Evolutionary conservation across 2,329 filamentous ascomycete species (phyloP).

Genomic region (Corinectria fuckeliana): DNA sequence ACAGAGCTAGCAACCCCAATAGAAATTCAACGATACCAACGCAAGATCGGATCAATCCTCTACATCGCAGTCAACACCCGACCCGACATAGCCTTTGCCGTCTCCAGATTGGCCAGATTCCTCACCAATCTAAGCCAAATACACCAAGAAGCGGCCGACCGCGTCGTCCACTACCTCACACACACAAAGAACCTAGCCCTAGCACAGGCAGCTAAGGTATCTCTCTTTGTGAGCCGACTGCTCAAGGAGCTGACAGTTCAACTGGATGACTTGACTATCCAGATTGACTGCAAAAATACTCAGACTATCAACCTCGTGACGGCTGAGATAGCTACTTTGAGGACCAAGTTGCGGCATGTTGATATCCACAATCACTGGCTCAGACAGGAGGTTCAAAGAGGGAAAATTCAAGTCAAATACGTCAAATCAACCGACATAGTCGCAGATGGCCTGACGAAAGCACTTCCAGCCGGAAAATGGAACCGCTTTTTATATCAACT

Average conservation of each 20-base stretch:
- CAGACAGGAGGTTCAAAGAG: not conserved
- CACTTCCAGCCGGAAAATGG: not conserved
- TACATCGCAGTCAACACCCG: not conserved
- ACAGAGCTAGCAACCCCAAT: constrained; percentile 1
- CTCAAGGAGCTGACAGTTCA: not conserved
- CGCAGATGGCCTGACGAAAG: not conserved
- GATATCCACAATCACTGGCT: constrained; percentile 5
- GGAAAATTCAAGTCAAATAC: not conserved
- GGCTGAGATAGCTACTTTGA: constrained; percentile 4
- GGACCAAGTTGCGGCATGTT: not conserved
- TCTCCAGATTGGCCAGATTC: constrained; percentile 2
- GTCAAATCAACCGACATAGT: not conserved
- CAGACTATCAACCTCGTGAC: constrained; percentile 1
- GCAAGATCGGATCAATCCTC: not conserved
- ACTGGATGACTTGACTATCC: not conserved
- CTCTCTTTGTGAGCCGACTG: not conserved
- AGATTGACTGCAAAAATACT: constrained; percentile 5
- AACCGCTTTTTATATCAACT: not conserved
- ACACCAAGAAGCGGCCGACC: not conserved
- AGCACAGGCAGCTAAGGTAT: not conserved
- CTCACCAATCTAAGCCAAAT: not conserved
- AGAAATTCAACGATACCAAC: too few relatives aligned
- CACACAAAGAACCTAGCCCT: constrained; percentile 1
- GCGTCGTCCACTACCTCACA: not conserved
- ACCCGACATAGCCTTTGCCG: constrained; percentile 3